Percentiles rank a stretch among this genome's conserved stretches.
Conservation (phyloP, 768 basidiomycete genomes). For the Steccherinum ochraceum region DNA sequence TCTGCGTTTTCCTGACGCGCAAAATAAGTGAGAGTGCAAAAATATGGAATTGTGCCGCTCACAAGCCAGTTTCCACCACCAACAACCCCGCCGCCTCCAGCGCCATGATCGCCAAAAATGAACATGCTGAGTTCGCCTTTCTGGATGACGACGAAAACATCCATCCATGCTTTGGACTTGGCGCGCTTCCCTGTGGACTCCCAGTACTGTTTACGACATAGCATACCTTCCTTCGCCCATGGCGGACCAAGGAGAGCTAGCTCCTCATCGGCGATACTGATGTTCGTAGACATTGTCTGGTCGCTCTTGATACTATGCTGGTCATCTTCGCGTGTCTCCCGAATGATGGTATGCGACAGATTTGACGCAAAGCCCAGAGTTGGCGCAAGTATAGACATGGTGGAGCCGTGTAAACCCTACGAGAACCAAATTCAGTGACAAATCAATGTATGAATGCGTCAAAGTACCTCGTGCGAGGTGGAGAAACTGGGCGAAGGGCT, state of each 20-base stretch:
- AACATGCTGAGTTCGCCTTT: slow-evolving; percentile 96
- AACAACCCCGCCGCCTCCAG: slow-evolving; percentile 58
- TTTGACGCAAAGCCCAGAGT: slow-evolving; percentile 97
- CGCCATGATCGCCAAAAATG: slow-evolving; percentile 68
- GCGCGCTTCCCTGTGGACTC: slow-evolving; percentile 78
- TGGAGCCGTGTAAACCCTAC: slow-evolving; percentile 55
- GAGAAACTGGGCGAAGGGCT: slow-evolving; percentile 95
- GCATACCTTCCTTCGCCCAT: slow-evolving; percentile 98
- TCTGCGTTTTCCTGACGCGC: slow-evolving; percentile 72
- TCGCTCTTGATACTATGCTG: slow-evolving; percentile 68
- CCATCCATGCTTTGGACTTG: slow-evolving; percentile 86
- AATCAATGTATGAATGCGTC: background rate
- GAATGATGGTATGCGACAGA: slow-evolving; percentile 92
- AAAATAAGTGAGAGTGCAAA: slow-evolving; percentile 6
- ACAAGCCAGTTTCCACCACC: slow-evolving; percentile 99
- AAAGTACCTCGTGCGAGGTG: slow-evolving; percentile 73
- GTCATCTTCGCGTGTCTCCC: slow-evolving; percentile 87
- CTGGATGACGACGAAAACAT: slow-evolving; percentile 94
- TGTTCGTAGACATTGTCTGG: slow-evolving; percentile 59
- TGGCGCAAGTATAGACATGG: slow-evolving; percentile 68
- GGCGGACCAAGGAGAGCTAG: slow-evolving; percentile 92
- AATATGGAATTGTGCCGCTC: slow-evolving; percentile 29
- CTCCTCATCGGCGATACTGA: slow-evolving; percentile 93
- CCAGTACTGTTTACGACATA: slow-evolving; percentile 93
- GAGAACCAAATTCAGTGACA: background rate